Base-by-base conservation (phyloP, 371 early-diverging fungal species). In the Mortierella polycephala region DNA sequence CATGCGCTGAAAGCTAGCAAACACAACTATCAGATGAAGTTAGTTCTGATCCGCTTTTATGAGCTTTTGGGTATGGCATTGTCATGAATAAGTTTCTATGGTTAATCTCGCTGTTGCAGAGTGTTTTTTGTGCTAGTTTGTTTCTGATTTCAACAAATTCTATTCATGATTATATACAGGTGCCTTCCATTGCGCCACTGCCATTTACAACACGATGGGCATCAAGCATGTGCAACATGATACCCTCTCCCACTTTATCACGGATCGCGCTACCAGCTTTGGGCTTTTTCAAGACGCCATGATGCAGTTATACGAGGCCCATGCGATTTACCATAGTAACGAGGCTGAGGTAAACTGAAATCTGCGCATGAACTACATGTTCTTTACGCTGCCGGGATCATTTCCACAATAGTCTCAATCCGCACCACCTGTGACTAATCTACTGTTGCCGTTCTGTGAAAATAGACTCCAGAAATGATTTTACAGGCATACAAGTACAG, bases 171-270 rank as follows among this genome's bases (percentile, higher is more conserved):
- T 60, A 1, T 50, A 18, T 18, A 37, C 46, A 87, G 94, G 94
- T 39, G 90, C 88, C 20, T 87, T 84, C 67, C 82, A 85, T 30
- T 91, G 92, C 12, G 88, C 95, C 0, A 74, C 87, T 37, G 87
- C 86, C 16, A 85, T 94, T 60, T 92, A 89, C 75, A 83, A 81
- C 55, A 87, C 91, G 0, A 88, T 98, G 87, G 92, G 92, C 64
- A 90, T 96, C 80, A 96, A 96, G 82, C 91, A 96, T 69, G 88
- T 96, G 39, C 95, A 96, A 81, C 85, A 88, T 53, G 98, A 98
- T 74, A 95, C 98, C 0, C 83, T 96, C 75, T 74, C 69, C 12
- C 75, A 82, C 53, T 75, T 72, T 41, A 71, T 74, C 46, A 71
- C 60, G 41, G 74, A 74, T 42, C 67, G 69, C 20, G 63, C 71